These are phyloP conservation scores for Annulohypoxylon moriforme DNA, from an alignment of 495 filamentous ascomycete species.

Conservation along the genomic window DNA sequence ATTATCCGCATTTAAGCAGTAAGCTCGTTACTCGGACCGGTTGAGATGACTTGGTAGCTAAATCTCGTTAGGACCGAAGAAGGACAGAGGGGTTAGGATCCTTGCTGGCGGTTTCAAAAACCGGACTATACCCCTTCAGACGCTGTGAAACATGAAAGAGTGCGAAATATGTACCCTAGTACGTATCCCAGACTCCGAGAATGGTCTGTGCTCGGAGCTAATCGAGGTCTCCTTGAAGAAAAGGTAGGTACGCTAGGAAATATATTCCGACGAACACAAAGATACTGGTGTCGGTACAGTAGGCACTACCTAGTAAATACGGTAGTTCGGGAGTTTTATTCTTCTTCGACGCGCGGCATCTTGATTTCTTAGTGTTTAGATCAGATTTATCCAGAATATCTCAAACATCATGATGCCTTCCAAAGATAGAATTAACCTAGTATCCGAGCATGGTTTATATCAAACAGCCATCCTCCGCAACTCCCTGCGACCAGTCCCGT, in stretches of 20 bases:
- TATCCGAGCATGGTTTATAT: neutral
- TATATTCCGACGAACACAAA: conserved; percentile 23
- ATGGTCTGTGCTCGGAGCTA: conserved; percentile 23
- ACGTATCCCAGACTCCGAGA: neutral
- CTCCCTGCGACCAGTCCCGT: conserved; percentile 25
- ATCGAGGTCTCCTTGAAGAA: neutral
- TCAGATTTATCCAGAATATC: conserved; percentile 8
- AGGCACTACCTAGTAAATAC: neutral
- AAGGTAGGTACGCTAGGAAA: conserved; percentile 18
- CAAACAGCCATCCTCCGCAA: conserved; percentile 3
- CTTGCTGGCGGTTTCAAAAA: conserved; percentile 21
- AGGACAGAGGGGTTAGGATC: conserved; percentile 4
- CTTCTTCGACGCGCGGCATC: conserved; percentile 31
- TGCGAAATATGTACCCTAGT: conserved; percentile 13
- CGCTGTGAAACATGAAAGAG: conserved; percentile 36
- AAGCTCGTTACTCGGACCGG: conserved; percentile 11
- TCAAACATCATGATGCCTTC: conserved; percentile 23
- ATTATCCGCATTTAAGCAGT: neutral
- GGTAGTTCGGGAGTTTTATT: conserved; percentile 26
- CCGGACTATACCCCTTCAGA: conserved; percentile 6
- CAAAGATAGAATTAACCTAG: neutral
- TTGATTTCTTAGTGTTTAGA: neutral
- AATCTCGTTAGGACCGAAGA: conserved; percentile 14
- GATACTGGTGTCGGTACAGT: neutral
- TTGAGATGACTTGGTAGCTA: conserved; percentile 29